These are phyloP conservation scores for Pythium vanterpoolii DNA, from an alignment of 352 stramenopile genomes.

Conservation along the genomic window DNA sequence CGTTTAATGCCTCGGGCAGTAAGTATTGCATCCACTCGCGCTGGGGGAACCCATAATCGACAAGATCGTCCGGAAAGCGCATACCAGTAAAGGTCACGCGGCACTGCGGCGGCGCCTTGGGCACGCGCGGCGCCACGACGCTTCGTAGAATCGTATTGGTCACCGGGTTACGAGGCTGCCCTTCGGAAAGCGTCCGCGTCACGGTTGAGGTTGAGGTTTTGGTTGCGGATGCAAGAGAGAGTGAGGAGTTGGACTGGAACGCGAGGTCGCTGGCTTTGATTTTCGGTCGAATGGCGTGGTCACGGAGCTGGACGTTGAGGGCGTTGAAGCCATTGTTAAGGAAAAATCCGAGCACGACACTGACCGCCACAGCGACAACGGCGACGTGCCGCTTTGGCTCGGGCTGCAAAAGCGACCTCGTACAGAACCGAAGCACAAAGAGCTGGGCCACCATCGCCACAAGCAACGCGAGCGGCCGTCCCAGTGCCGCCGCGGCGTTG, in stretches of 20 bases:
- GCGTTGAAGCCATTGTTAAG: slow-evolving; percentile 13
- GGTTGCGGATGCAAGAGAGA: neutral
- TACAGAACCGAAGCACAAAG: slow-evolving; percentile 2
- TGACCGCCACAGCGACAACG: neutral
- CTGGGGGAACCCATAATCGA: slow-evolving; percentile 7
- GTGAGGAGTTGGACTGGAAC: neutral
- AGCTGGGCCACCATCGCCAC: slow-evolving; percentile 1
- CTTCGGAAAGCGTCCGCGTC: slow-evolving; percentile 1
- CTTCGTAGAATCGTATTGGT: slow-evolving; percentile 17
- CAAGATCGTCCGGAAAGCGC: neutral
- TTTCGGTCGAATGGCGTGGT: neutral
- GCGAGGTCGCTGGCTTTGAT: slow-evolving; percentile 5
- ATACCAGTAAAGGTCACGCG: neutral
- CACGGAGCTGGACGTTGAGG: slow-evolving; percentile 15
- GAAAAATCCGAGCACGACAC: neutral
- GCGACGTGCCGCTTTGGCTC: neutral
- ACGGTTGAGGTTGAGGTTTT: slow-evolving; percentile 18
- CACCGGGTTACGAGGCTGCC: neutral
- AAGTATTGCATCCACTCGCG: slow-evolving; percentile 14
- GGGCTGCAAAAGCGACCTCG: neutral
- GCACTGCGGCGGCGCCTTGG: neutral
- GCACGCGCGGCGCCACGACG: slow-evolving; percentile 1
- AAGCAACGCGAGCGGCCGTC: neutral
- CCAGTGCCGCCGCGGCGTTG: slow-evolving; percentile 1
- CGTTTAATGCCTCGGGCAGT: slow-evolving; percentile 3